A percentile compares a stretch with the other conserved stretches of the same genome.
These are phyloP conservation scores for Drechslerella dactyloides DNA, from an alignment of 2,329 filamentous ascomycete genomes.

Conservation along the genomic window DNA sequence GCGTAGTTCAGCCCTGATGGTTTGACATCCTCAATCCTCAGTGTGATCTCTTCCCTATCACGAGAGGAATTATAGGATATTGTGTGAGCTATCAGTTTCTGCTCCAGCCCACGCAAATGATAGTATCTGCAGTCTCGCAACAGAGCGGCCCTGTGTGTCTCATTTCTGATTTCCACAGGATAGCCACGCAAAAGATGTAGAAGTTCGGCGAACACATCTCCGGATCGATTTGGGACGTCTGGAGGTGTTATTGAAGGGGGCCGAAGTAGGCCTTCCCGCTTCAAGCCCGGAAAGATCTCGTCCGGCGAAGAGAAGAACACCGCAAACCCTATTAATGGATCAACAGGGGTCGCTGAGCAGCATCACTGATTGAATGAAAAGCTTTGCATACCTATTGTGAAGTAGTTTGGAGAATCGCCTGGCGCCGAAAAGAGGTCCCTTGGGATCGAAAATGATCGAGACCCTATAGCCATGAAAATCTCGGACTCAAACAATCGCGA, in stretches of 20 bases:
- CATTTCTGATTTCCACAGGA: conserved; percentile 75
- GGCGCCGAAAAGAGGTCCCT: conserved; percentile 83
- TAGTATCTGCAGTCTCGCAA: conserved; percentile 90
- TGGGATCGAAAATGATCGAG: conserved; percentile 85
- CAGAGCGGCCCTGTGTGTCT: conserved; percentile 76
- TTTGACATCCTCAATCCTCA: conserved; percentile 84
- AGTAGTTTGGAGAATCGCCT: conserved; percentile 94
- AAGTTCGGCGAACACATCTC: conserved; percentile 83
- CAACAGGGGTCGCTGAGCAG: background rate
- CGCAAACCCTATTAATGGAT: conserved; percentile 58
- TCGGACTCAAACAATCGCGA: conserved; percentile 89
- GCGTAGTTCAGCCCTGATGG: conserved; percentile 79
- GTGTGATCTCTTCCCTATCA: conserved; percentile 73
- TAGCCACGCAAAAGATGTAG: conserved; percentile 84
- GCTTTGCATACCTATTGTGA: conserved; percentile 70
- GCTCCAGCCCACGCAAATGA: conserved; percentile 88
- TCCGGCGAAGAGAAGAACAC: conserved; percentile 81
- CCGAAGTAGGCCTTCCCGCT: conserved; percentile 77
- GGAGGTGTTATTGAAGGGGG: conserved; percentile 87
- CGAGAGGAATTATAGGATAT: conserved; percentile 76
- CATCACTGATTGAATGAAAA: conserved; percentile 63
- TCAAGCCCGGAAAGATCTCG: conserved; percentile 84
- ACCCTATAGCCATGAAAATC: conserved; percentile 90
- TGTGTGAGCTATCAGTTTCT: conserved; percentile 78
- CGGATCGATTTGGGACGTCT: conserved; percentile 77